These are phyloP conservation scores for Trichosporon coremiiforme DNA, from an alignment of 1,284 basidiomycete species.

Conservation along the genomic window DNA sequence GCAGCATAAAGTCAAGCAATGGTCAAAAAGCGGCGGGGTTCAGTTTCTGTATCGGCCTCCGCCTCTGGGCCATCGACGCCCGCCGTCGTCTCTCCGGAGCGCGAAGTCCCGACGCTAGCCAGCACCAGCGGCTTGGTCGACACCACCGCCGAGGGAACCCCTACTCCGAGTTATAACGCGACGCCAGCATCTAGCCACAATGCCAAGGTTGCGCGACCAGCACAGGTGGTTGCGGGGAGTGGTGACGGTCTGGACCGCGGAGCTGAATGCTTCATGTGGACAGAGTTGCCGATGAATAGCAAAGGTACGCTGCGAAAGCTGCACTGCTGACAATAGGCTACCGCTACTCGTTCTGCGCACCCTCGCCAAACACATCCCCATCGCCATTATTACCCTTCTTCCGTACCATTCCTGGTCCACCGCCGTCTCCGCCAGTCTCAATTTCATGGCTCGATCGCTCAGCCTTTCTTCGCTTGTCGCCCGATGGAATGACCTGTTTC, in stretches of 20 bases:
- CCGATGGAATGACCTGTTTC: constrained; percentile 73
- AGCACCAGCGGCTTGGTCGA: constrained; percentile 1
- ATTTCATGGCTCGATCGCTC: constrained; percentile 61
- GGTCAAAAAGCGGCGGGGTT: not conserved
- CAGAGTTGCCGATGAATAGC: constrained; percentile 54
- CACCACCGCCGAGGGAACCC: not conserved
- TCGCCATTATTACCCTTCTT: constrained; percentile 48
- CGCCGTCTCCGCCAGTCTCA: constrained; percentile 47
- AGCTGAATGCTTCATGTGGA: constrained; percentile 54
- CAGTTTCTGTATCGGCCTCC: not conserved
- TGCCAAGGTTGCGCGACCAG: constrained; percentile 32
- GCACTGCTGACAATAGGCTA: constrained; percentile 40
- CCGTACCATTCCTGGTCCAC: constrained; percentile 48
- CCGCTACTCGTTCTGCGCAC: constrained; percentile 58
- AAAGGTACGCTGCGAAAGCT: constrained; percentile 33
- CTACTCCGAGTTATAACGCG: constrained; percentile 24
- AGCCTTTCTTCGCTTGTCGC: constrained; percentile 70
- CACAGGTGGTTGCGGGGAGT: constrained; percentile 39
- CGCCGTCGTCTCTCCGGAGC: not conserved
- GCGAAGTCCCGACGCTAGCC: not conserved
- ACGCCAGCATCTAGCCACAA: constrained; percentile 33
- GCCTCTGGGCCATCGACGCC: constrained; percentile 4
- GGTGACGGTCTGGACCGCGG: constrained; percentile 46
- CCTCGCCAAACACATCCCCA: constrained; percentile 49
- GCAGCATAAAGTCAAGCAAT: not conserved